Evolutionary conservation across 1,139 yeast genomes (phyloP), one percentile per base, ranked within the genome.

Genomic region (Yamadazyma jaroonii): DNA sequence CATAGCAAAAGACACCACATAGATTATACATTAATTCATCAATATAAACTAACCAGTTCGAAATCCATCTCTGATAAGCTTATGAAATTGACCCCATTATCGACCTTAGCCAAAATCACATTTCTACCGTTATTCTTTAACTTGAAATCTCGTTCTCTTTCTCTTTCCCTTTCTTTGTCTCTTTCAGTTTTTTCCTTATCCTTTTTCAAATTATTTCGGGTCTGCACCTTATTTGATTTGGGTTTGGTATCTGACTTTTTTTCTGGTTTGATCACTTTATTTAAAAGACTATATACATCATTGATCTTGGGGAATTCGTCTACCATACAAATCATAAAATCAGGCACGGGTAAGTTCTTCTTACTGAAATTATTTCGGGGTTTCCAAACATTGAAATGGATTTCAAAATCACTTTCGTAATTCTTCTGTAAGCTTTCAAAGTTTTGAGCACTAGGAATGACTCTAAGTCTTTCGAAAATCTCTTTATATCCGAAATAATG

Each of bases 381-480:
- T 57, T 86, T 89, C 97, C 97, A 90, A 1, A 87, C 87, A 50
- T 84, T 73, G 50, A 72, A 89, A 1, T 71, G 61, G 1, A 74
- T 53, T 2, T 45, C 34, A 23, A 41, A 36, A 24, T 45, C 30
- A 13, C 43, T 39, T 4, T 23, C 22, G 5, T 25, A 2, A 2
- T 29, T 11, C 51, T 22, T 44, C 45, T 25, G 33, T 20, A 52
- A 36, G 15, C 53, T 45, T 12, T 54, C 59, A 23, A 44, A 50
- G 2, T 54, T 50, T 20, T 48, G 41, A 25, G 56, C 43, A 35
- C 57, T 48, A 3, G 67, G 64, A 4, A 72, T 54, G 29, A 75
- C 46, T 11, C 53, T 52, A 13, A 77, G 48, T 2, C 72, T 59
- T 32, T 54, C 47, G 42, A 67, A 74, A 1, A 78, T 61, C 30